Evolutionary conservation across 139 green algal genomes (phyloP), one percentile per base, ranked within the genome.

Genomic region (Yamagishiella unicocca): DNA sequence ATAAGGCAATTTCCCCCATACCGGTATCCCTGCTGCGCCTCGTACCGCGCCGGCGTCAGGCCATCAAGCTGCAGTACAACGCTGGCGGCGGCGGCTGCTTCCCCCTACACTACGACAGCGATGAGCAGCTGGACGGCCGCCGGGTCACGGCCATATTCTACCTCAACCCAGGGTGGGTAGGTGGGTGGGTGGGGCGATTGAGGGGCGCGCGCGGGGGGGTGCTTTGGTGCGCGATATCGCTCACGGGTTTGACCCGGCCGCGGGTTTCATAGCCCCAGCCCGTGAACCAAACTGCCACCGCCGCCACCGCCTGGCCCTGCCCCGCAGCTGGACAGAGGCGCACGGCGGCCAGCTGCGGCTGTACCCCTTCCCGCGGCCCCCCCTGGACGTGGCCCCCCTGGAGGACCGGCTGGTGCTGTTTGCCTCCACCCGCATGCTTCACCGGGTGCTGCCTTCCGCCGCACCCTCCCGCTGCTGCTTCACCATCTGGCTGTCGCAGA

Each of bases 41-140:
- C 37, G 40, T 62, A 1, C 71, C 40, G 8, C 50, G 17, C 50
- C 50, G n/a, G 43, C 5, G 9, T 7, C 81, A 93, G 84, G 93
- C 91, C 27, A 96, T 96, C 74, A 98, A 98, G 91, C 84, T 96
- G 86, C 95, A 97, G 90, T 88, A 87, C 87, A 97, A 96, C 81
- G 88, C 81, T 46, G 94, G 94, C 24, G 29, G 43, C 17, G 94
- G 94, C 38, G 95, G 92, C 73, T 96, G 93, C 84, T 98, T 98
- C 80, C 96, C 96, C 14, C 90, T 97, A 14, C 96, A 98, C 89
- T 91, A 89, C 84, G 96, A 98, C 90, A 92, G 75, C 24, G 94
- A 97, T 68, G 90, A 83, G 40, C 70, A 62, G 22, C 76, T 98
- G 31, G 95, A 98, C 87, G 89, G 78, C 0, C 90, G 95, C 0